Percentiles rank a stretch among this genome's conserved stretches.
These are phyloP conservation scores for Zasmidium angulare DNA, from an alignment of 2,329 filamentous ascomycete genomes.

Conservation along the genomic window DNA sequence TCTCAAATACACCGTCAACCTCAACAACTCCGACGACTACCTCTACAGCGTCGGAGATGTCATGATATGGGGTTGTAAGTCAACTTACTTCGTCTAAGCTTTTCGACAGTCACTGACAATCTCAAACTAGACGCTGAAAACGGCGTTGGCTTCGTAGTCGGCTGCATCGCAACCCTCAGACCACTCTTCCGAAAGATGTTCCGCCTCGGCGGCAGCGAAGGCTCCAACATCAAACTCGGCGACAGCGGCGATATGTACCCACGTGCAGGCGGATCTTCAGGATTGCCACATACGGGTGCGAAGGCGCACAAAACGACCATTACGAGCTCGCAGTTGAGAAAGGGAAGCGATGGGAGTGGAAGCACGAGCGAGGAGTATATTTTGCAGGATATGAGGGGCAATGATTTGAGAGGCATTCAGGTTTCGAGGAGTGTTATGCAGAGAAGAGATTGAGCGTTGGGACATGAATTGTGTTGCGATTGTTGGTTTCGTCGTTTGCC, in stretches of 20 bases:
- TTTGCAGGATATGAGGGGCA: slow-evolving; percentile 16
- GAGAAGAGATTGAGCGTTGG: slow-evolving; percentile 9
- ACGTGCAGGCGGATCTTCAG: background rate
- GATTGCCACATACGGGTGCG: slow-evolving; percentile 5
- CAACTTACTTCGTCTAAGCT: no score
- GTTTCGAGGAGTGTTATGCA: slow-evolving; percentile 22
- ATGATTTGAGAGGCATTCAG: slow-evolving; percentile 17
- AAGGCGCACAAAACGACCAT: slow-evolving; percentile 15
- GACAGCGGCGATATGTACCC: background rate
- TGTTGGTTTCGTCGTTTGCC: background rate
- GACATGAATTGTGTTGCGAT: background rate
- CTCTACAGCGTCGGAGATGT: slow-evolving; percentile 36
- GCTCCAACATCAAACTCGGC: slow-evolving; percentile 12
- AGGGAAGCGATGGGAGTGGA: slow-evolving; percentile 12
- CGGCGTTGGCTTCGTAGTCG: slow-evolving; percentile 38
- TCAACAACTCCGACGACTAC: slow-evolving; percentile 35
- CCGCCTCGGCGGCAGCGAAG: slow-evolving; percentile 16
- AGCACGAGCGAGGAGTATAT: slow-evolving; percentile 21
- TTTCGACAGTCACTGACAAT: slow-evolving; percentile 1
- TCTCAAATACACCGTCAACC: slow-evolving; percentile 37
- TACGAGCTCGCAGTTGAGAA: slow-evolving; percentile 15
- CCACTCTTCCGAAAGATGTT: slow-evolving; percentile 34
- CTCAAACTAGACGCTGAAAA: slow-evolving; percentile 32
- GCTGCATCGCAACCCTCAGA: slow-evolving; percentile 35
- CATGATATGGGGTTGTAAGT: slow-evolving; percentile 36